Percentiles rank a stretch among this genome's conserved stretches.
These are phyloP conservation scores for Parathielavia hyrcaniae DNA, from an alignment of 495 filamentous ascomycete species.

Conservation along the genomic window DNA sequence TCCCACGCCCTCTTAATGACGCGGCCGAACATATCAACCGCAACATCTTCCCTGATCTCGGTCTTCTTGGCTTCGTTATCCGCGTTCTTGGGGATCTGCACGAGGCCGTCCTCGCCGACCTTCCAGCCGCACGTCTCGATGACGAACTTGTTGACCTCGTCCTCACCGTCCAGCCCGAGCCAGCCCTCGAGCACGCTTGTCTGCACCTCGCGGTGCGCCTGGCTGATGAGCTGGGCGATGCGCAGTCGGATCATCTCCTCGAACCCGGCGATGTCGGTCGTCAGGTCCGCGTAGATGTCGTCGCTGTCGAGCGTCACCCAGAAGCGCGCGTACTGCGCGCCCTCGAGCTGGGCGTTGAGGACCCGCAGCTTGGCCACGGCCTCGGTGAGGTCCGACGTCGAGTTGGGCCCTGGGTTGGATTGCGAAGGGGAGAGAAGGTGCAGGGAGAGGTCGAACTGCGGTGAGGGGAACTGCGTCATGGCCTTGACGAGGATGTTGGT, in stretches of 20 bases:
- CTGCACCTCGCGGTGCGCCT: conserved; percentile 79
- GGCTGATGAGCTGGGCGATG: conserved; percentile 83
- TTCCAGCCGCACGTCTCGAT: conserved; percentile 82
- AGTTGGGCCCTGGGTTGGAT: conserved; percentile 38
- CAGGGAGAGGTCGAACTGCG: conserved; percentile 89
- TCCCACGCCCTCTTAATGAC: conserved; percentile 86
- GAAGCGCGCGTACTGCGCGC: conserved; percentile 81
- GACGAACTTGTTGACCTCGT: conserved; percentile 72
- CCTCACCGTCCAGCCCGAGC: conserved; percentile 71
- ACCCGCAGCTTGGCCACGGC: conserved; percentile 80
- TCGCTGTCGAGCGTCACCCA: conserved; percentile 89
- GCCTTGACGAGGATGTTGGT: conserved; percentile 99
- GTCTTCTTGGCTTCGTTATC: conserved; percentile 98
- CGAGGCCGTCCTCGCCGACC: conserved; percentile 48
- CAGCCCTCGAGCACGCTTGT: conserved; percentile 73
- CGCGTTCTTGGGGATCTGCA: conserved; percentile 79
- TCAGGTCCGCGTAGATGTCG: conserved; percentile 92
- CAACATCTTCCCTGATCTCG: conserved; percentile 91
- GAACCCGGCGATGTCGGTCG: conserved; percentile 90
- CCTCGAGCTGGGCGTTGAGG: conserved; percentile 78
- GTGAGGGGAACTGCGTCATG: conserved; percentile 92
- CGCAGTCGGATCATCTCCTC: conserved; percentile 91
- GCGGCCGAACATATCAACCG: conserved; percentile 79
- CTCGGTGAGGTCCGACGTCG: conserved; percentile 61
- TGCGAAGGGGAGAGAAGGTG: conserved; percentile 66